Conservation (phyloP, 1,284 basidiomycete genomes). For the Cerioporus squamosus region DNA sequence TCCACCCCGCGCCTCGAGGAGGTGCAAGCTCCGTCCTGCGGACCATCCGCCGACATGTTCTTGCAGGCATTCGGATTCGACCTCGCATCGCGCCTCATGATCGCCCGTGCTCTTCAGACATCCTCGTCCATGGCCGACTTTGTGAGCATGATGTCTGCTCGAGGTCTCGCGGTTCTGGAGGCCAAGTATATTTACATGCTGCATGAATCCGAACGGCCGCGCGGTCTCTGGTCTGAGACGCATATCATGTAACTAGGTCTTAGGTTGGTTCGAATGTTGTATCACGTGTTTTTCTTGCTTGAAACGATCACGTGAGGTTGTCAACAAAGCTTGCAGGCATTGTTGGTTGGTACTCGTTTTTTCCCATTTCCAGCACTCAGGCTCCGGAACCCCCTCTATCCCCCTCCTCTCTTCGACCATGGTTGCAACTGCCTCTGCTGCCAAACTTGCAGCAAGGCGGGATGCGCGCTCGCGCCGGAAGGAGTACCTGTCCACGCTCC, state of each 20-base stretch:
- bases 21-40: not conserved
- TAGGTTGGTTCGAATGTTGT: not conserved
- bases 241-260: not conserved
- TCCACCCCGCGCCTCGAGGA: not conserved
- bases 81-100: not conserved
- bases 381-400: too few relatives aligned
- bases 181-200: not conserved
- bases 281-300: too few relatives aligned
- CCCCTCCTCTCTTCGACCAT: too few relatives aligned
- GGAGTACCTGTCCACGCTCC: too few relatives aligned
- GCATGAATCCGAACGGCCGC: not conserved
- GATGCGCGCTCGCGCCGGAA: too few relatives aligned
- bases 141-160: not conserved
- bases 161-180: not conserved
- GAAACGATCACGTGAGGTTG: too few relatives aligned
- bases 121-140: not conserved
- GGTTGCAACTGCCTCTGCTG: too few relatives aligned
- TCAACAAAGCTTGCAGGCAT: too few relatives aligned
- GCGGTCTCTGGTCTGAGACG: not conserved
- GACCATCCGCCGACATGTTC: not conserved
- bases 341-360: too few relatives aligned
- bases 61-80: not conserved
- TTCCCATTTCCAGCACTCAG: too few relatives aligned
- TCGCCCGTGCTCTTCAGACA: not conserved
- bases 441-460: too few relatives aligned